Percentiles rank a stretch among this genome's conserved stretches.
Evolutionary conservation across 2,329 filamentous ascomycete species (phyloP).

Genomic region (Monosporascus ibericus): DNA sequence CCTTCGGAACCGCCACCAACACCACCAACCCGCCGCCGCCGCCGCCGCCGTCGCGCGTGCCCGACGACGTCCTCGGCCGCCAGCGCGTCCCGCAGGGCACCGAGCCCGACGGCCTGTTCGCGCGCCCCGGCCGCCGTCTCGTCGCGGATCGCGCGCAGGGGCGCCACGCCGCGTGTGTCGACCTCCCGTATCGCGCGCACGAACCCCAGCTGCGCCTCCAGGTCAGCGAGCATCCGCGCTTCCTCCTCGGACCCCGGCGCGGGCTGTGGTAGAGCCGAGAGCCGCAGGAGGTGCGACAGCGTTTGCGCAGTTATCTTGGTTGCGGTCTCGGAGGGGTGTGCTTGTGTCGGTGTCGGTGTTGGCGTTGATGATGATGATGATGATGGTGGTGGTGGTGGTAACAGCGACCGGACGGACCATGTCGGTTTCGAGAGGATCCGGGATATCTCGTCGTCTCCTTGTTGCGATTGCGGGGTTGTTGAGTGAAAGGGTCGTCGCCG

Average conservation of each 20-base stretch:
- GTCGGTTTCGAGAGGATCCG: constrained; percentile 63
- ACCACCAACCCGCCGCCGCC: constrained; percentile 5
- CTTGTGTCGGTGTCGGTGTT: constrained; percentile 21
- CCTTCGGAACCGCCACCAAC: constrained; percentile 1
- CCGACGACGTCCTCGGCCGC: constrained; percentile 56
- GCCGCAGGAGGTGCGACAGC: constrained; percentile 77
- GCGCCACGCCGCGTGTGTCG: constrained; percentile 65
- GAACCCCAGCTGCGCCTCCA: constrained; percentile 82
- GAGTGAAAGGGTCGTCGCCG: neutral
- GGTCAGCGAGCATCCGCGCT: constrained; percentile 60
- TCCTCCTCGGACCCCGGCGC: constrained; percentile 55
- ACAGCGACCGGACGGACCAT: constrained; percentile 77
- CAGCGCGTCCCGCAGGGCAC: constrained; percentile 50
- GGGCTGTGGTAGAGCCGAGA: constrained; percentile 80
- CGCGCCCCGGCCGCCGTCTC: constrained; percentile 55
- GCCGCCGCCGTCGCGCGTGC: constrained; percentile 31
- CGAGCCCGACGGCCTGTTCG: constrained; percentile 54
- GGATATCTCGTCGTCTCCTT: constrained; percentile 12
- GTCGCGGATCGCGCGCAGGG: constrained; percentile 74
- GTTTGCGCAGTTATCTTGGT: constrained; percentile 56
- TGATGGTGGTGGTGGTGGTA: constrained; percentile 37
- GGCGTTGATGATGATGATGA: neutral
- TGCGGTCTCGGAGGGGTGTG: constrained; percentile 2
- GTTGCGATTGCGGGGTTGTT: neutral
- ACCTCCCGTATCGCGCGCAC: constrained; percentile 80